These are phyloP conservation scores for Diaporthe citrichinensis DNA, from an alignment of 2,329 filamentous ascomycete genomes.

Conservation along the genomic window DNA sequence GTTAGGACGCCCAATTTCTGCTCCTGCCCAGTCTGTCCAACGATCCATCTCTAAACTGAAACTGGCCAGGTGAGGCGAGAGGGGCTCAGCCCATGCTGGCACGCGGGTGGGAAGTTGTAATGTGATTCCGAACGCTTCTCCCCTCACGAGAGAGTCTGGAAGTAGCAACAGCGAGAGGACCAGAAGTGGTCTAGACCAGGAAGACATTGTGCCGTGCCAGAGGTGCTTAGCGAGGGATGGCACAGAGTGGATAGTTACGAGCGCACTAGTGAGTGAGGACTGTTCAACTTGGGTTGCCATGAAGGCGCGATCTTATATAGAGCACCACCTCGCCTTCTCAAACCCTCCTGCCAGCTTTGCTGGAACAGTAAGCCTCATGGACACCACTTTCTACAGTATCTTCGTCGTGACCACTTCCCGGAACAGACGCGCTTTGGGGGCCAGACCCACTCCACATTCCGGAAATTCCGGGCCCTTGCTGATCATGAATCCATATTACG, in stretches of 20 bases:
- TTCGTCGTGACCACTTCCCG: conserved; percentile 6
- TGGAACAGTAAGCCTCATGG: background rate
- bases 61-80: conserved; percentile 19
- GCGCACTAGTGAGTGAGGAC: background rate
- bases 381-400: background rate
- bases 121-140: background rate
- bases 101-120: background rate
- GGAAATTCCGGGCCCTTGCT: background rate
- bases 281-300: no score
- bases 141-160: background rate
- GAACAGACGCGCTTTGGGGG: background rate
- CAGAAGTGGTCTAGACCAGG: background rate
- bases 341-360: background rate
- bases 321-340: background rate
- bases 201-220: background rate
- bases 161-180: background rate
- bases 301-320: background rate
- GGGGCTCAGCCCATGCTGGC: conserved; percentile 14
- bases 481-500: background rate
- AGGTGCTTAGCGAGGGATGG: background rate
- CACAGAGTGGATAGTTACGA: background rate
- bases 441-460: conserved; percentile 8
- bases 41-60: conserved; percentile 8
- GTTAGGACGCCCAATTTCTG: conserved; percentile 10
- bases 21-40: conserved; percentile 14